Evolutionary conservation across 208 protist species (phyloP).

Genomic region (Leptomonas seymouri): DNA sequence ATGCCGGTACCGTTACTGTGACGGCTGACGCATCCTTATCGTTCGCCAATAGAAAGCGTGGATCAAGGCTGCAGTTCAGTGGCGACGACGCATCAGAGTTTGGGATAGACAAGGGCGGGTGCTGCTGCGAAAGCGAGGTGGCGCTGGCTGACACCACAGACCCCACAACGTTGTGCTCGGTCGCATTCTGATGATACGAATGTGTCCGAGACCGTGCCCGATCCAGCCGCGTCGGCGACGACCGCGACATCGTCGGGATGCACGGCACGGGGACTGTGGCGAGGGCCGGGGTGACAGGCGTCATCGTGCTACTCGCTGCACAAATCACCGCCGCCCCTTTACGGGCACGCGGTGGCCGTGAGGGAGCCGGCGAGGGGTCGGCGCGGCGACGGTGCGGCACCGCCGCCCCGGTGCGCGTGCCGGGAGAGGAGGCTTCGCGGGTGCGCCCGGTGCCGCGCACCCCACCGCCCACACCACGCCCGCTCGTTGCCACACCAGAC

Average conservation of each 20-base stretch:
- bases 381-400: conserved; percentile 22
- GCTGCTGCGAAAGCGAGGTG: conserved; percentile 4
- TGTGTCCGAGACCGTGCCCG: conserved; percentile 1
- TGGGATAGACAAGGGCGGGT: conserved; percentile 9
- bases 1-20: not conserved
- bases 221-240: conserved; percentile 17
- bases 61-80: conserved; percentile 28
- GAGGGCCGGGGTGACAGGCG: not conserved
- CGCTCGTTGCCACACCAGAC: not conserved
- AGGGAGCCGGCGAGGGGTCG: conserved; percentile 36
- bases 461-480: not conserved
- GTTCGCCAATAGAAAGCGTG: conserved; percentile 1
- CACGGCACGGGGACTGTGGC: not conserved
- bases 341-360: conserved; percentile 29
- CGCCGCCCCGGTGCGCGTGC: not conserved
- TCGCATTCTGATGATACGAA: not conserved
- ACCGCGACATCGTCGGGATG: conserved; percentile 14
- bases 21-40: conserved; percentile 13
- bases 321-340: conserved; percentile 13
- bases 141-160: not conserved
- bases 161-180: not conserved
- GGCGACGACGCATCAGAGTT: conserved; percentile 31
- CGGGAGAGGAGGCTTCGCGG: conserved; percentile 8
- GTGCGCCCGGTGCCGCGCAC: conserved; percentile 18
- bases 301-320: not conserved